A percentile compares a stretch with the other conserved stretches of the same genome.
Conservation (phyloP, 345 rosid genomes). For the Populus pruinosa region DNA sequence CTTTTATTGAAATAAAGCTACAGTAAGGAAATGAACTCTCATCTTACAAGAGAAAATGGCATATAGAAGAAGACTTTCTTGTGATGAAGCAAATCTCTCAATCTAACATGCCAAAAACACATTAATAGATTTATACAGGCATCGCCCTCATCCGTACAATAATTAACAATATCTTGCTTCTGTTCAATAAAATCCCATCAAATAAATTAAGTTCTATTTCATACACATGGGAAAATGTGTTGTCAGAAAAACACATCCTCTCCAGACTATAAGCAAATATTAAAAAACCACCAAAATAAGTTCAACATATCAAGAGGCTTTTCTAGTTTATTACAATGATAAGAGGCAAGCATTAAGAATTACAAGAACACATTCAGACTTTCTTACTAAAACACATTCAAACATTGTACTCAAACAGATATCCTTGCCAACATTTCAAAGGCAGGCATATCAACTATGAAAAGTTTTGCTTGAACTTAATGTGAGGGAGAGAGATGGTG, state of each 20-base stretch:
- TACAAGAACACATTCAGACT: background rate
- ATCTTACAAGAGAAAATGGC: background rate
- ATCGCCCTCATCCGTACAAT: background rate
- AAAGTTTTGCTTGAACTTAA: background rate
- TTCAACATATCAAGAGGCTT: background rate
- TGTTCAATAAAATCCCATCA: background rate
- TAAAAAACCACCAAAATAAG: background rate
- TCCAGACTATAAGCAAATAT: background rate
- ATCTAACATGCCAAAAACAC: background rate
- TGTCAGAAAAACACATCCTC: background rate
- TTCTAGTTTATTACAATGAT: background rate
- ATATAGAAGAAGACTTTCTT: background rate
- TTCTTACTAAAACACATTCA: background rate
- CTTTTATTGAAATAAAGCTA: background rate
- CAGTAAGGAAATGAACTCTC: background rate
- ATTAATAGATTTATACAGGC: background rate
- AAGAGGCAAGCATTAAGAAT: background rate
- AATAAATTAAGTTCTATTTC: background rate
- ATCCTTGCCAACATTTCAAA: background rate
- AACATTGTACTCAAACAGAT: background rate
- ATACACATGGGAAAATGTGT: background rate
- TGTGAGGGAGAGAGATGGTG: background rate
- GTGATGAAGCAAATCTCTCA: background rate
- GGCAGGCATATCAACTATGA: conserved; percentile 1
- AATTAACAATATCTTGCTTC: background rate